phyloP scores from a whole-genome alignment of 1,284 basidiomycete species.

The Ceratobasidium sp. region DNA sequence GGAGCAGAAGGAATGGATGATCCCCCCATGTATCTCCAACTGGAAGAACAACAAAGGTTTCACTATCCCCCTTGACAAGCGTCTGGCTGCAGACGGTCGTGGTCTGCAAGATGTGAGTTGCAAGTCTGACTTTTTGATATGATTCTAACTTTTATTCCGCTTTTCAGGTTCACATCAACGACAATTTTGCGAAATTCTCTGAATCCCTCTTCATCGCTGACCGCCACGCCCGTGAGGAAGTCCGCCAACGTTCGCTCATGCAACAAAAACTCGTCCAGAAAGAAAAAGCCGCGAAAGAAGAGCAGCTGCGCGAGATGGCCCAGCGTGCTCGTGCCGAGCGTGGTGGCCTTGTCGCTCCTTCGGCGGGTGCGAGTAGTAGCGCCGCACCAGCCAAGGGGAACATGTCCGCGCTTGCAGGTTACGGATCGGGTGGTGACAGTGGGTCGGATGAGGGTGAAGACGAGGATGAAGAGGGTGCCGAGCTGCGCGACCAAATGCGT shows the following conservation, averaged over 20 bases:
- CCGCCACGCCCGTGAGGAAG: conserved; percentile 97
- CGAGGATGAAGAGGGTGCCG: conserved; percentile 86
- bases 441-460: conserved; percentile 62
- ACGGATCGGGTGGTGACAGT: conserved; percentile 74
- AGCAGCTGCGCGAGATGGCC: conserved; percentile 91
- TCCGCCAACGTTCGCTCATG: conserved; percentile 95
- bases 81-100: conserved; percentile 95
- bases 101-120: conserved; percentile 94
- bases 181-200: conserved; percentile 99
- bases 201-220: conserved; percentile 98
- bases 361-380: conserved; percentile 46
- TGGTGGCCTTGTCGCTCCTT: conserved; percentile 69
- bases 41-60: conserved; percentile 99
- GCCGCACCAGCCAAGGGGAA: conserved; percentile 61
- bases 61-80: conserved; percentile 98
- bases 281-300: conserved; percentile 97
- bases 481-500: conserved; percentile 90
- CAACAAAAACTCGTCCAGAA: conserved; percentile 98
- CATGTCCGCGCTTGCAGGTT: conserved; percentile 84
- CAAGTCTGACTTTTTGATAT: conserved; percentile 2
- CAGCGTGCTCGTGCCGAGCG: conserved; percentile 96
- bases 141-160: conserved; percentile 5
- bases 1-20: conserved; percentile 99
- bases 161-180: conserved; percentile 91
- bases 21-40: conserved; percentile 98